phyloP scores from a whole-genome alignment of 169 alveolate species.

The Eimeria falciformis region DNA sequence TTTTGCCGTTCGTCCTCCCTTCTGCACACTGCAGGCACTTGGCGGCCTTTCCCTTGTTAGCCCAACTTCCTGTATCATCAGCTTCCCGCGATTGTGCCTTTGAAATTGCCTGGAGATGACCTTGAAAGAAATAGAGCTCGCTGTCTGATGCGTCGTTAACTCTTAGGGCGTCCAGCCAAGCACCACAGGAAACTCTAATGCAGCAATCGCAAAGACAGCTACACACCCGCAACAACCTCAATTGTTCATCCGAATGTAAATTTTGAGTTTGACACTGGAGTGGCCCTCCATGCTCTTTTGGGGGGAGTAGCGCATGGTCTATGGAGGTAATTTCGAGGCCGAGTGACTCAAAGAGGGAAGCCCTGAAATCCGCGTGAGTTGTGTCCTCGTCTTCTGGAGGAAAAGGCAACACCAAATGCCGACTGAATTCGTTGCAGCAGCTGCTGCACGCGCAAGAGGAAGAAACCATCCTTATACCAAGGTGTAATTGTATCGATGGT shows the following conservation, averaged over 20 bases:
- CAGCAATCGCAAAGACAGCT: conserved; percentile 37
- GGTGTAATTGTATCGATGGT: too few species aligned
- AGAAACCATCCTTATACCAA: too few species aligned
- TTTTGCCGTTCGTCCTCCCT: conserved; percentile 24
- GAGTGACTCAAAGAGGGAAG: background rate
- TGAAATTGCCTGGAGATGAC: background rate
- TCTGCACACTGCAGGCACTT: background rate
- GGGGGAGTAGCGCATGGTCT: background rate
- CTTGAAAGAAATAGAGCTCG: conserved; percentile 46
- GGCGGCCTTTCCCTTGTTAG: background rate
- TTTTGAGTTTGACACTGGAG: background rate
- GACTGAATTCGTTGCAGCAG: conserved; percentile 9
- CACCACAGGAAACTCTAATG: conserved; percentile 20
- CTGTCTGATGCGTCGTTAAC: conserved; percentile 42
- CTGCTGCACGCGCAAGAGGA: conserved; percentile 8
- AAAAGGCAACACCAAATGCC: conserved; percentile 28
- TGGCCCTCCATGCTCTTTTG: background rate
- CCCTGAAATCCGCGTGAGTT: conserved; percentile 7
- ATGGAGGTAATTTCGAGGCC: conserved; percentile 1
- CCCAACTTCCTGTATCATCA: background rate
- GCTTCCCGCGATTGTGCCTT: too few species aligned
- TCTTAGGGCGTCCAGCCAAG: conserved; percentile 59
- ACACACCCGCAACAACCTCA: conserved; percentile 24
- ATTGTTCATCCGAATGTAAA: background rate
- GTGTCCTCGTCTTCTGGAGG: conserved; percentile 14